These are phyloP conservation scores for Arctium lappa DNA, from an alignment of 129 eudicot species.

Conservation along the genomic window DNA sequence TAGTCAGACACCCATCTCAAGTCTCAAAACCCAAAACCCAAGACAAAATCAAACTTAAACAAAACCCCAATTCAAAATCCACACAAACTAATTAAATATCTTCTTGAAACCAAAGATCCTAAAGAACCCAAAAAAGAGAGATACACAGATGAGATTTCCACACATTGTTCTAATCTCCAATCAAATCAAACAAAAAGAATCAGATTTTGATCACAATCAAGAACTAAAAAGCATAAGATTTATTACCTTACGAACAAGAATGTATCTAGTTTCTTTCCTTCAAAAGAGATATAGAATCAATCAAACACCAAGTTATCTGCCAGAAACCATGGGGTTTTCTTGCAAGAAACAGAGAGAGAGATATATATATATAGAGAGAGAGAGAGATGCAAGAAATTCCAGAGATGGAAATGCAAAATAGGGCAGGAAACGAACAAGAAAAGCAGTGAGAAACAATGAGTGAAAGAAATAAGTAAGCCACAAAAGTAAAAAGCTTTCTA, in stretches of 20 bases:
- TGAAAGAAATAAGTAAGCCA: constrained; percentile 28
- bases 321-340: constrained; percentile 26
- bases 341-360: constrained; percentile 13
- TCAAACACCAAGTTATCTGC: constrained; percentile 18
- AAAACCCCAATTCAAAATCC: constrained; percentile 10
- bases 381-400: constrained; percentile 21
- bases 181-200: constrained; percentile 3
- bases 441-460: constrained; percentile 33
- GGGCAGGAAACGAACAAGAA: constrained; percentile 28
- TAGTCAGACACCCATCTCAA: constrained; percentile 3
- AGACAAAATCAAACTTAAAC: not conserved
- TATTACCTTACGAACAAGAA: constrained; percentile 30
- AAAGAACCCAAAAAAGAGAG: not conserved
- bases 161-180: not conserved
- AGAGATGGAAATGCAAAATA: constrained; percentile 30
- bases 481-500: constrained; percentile 34
- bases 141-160: constrained; percentile 19
- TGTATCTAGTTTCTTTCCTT: constrained; percentile 22
- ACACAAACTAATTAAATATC: not conserved
- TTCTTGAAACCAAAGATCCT: constrained; percentile 4
- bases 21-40: constrained; percentile 4
- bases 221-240: constrained; percentile 6
- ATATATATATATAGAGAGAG: not conserved
- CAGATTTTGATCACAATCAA: constrained; percentile 20
- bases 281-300: constrained; percentile 20